Conservation (phyloP, 1,284 basidiomycete species). For the Apiotrichum akiyoshidainum region DNA sequence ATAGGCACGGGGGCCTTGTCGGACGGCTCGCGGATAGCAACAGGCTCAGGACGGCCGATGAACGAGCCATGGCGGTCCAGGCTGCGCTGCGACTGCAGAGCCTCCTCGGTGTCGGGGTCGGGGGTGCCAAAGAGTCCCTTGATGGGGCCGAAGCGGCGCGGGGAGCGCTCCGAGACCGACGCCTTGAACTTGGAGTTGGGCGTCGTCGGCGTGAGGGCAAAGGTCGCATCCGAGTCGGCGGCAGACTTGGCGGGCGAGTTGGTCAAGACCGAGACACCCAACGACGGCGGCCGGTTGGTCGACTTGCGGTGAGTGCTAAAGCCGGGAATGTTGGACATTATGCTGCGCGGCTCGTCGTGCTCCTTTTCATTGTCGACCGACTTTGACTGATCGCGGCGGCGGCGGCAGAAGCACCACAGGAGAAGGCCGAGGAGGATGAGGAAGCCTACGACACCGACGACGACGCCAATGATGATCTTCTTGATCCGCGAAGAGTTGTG, state of each 20-base stretch:
- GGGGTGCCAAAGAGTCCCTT: conserved; percentile 9
- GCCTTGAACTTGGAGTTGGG: not conserved
- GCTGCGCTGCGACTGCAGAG: conserved; percentile 9
- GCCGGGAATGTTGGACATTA: not conserved
- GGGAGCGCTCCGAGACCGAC: not conserved
- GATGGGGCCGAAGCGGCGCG: conserved; percentile 4
- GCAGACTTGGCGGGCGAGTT: conserved; percentile 4
- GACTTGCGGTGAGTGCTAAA: not conserved
- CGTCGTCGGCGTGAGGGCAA: not conserved
- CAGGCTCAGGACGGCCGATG: conserved; percentile 40
- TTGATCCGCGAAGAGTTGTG: conserved; percentile 40
- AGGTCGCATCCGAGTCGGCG: conserved; percentile 1
- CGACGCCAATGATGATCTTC: conserved; percentile 48
- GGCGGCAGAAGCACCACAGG: conserved; percentile 46
- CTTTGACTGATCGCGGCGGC: conserved; percentile 25
- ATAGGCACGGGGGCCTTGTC: conserved; percentile 2
- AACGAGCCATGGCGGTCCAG: conserved; percentile 26
- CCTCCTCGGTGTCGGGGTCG: conserved; percentile 19
- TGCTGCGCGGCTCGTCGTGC: not conserved
- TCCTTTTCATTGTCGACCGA: conserved; percentile 10
- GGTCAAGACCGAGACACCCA: not conserved
- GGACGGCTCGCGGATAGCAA: conserved; percentile 20
- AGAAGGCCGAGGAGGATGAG: conserved; percentile 35
- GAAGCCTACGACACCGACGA: conserved; percentile 32
- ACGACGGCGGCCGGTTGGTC: not conserved